These are phyloP conservation scores for Colletotrichum tanaceti DNA, from an alignment of 2,329 filamentous ascomycete species.

Conservation along the genomic window DNA sequence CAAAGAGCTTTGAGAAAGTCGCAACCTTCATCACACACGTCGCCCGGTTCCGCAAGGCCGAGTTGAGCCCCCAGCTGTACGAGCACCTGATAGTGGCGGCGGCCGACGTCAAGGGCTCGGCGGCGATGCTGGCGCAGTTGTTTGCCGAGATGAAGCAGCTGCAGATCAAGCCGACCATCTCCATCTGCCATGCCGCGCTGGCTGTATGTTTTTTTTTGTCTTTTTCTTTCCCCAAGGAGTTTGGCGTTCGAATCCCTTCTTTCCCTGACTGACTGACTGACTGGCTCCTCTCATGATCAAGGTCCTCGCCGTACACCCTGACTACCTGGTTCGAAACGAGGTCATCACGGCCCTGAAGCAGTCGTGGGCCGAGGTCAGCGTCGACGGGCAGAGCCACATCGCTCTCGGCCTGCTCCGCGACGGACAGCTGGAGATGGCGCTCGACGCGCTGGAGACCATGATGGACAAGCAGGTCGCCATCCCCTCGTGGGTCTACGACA, in stretches of 20 bases:
- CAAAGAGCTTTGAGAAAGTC: slow-evolving; percentile 53
- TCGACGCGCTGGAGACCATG: slow-evolving; percentile 77
- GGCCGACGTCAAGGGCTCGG: slow-evolving; percentile 74
- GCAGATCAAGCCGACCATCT: slow-evolving; percentile 71
- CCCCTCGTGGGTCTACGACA: slow-evolving; percentile 80
- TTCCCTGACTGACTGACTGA: no score
- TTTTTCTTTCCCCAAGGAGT: no score
- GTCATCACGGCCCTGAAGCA: slow-evolving; percentile 80
- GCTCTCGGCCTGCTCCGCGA: slow-evolving; percentile 82
- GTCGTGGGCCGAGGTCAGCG: slow-evolving; percentile 73
- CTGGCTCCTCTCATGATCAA: slow-evolving; percentile 50
- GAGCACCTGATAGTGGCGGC: slow-evolving; percentile 81
- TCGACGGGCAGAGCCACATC: slow-evolving; percentile 74
- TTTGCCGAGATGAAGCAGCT: slow-evolving; percentile 77
- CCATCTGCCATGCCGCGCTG: slow-evolving; percentile 78
- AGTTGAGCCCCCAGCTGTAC: slow-evolving; percentile 72
- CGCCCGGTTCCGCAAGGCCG: slow-evolving; percentile 64
- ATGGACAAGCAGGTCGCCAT: slow-evolving; percentile 65
- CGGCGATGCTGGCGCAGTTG: slow-evolving; percentile 70
- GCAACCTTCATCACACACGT: slow-evolving; percentile 67
- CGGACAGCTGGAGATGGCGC: slow-evolving; percentile 82
- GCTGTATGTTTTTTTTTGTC: slow-evolving; percentile 61
- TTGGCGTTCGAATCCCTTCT: no score
- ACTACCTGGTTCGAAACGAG: slow-evolving; percentile 79
- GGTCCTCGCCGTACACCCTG: slow-evolving; percentile 84